Base-by-base conservation (phyloP, 2,329 filamentous ascomycete species). In the Cladophialophora yegresii region DNA sequence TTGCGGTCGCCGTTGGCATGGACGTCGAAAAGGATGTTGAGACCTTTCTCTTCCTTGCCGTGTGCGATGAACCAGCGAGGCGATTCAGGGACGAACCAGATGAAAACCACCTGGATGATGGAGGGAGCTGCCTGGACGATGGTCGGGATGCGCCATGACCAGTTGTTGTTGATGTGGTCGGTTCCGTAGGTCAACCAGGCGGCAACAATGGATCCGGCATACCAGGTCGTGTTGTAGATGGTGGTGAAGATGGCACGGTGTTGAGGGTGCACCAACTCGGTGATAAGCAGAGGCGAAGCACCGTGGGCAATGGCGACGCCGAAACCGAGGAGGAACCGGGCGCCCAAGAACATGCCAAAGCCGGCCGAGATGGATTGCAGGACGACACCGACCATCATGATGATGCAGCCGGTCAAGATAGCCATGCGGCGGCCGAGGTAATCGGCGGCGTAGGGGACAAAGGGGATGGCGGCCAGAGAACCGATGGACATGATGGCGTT, bases 1-100 rank as follows among this genome's bases (percentile, higher is more conserved):
- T 77, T 67, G 22, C 72, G 61, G 63, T 80, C 71, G 26, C 78
- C 78, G 28, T 78, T 76, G 33, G 78, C 78, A 65, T 80, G 78
- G 10, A 75, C 74, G 16, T 77, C 72, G 30, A 73, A 77, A 28
- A 76, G 62, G 32, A 75, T 63, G 13, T 73, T 65, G 20, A 72
- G 68, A 8, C 71, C 75, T 36, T 72, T 67, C n/a, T 74, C 70
- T 12, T 71, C 62, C 45, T 72, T 71, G 32, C 72, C 73, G 51
- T 73, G 74, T 23, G 71, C 72, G 56, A 76, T 72, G 40, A 88
- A 80, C 84, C 85, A 89, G 1, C 88, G 80, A 0, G 87, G 87
- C 0, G 85, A 87, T 67, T 90, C 88, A 0, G 87, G 88, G 71
- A 90, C 86, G 74, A 88, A 85, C 80, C 84, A 86, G 32, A 88